phyloP scores from a whole-genome alignment of 2,329 filamentous ascomycete genomes.

The Pyricularia sp. region DNA sequence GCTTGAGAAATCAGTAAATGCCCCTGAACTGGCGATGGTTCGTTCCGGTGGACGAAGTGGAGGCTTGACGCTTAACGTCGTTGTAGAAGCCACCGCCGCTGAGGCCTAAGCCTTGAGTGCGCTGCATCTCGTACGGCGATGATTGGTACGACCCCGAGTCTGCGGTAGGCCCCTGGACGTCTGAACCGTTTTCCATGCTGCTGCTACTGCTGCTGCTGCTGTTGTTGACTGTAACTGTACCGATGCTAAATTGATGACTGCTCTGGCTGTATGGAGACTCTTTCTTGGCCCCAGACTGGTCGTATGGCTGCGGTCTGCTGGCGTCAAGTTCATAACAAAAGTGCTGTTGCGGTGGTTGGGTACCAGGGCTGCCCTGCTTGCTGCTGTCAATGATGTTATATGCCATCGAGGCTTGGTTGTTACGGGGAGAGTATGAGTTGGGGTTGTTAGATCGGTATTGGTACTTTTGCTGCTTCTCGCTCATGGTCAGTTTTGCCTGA shows the following conservation, averaged over 20 bases:
- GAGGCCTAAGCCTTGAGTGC: slow-evolving; percentile 1
- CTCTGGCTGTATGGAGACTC: slow-evolving; percentile 2
- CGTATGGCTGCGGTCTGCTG: slow-evolving; percentile 2
- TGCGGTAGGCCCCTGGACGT: neutral
- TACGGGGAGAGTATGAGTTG: neutral
- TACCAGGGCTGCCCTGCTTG: neutral
- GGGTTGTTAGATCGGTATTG: neutral
- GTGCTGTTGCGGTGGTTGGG: neutral
- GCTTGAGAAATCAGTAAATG: neutral
- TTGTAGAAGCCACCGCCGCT: neutral
- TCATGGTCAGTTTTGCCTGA: neutral
- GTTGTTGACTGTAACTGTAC: neutral
- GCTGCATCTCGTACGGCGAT: slow-evolving; percentile 2
- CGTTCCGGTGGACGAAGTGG: neutral
- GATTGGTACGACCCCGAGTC: neutral
- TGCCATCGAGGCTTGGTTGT: neutral
- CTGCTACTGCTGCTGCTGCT: neutral
- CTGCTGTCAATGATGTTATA: neutral
- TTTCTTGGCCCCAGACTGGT: slow-evolving; percentile 1
- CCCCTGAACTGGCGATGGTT: neutral
- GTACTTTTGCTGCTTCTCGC: slow-evolving; percentile 1
- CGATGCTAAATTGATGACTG: neutral
- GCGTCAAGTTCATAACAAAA: neutral
- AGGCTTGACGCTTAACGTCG: neutral
- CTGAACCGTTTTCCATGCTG: neutral